A percentile compares a stretch with the other conserved stretches of the same genome.
These are phyloP conservation scores for Chenopodium formosanum DNA, from an alignment of 148 eudicot genomes.

Conservation along the genomic window DNA sequence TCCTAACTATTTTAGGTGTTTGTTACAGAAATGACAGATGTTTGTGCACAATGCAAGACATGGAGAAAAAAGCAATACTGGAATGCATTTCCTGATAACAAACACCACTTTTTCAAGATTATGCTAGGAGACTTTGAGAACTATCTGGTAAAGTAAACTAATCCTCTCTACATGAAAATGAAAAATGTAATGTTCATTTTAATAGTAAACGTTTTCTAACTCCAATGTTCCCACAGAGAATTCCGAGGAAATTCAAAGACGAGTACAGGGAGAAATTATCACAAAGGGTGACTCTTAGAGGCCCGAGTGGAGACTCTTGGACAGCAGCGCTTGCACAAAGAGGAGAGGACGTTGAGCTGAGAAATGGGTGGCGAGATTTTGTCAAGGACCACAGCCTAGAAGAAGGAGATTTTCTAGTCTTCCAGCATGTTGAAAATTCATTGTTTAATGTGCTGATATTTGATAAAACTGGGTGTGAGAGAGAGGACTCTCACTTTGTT, in stretches of 20 bases:
- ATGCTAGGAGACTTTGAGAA: constrained; percentile 11
- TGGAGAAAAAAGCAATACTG: constrained; percentile 19
- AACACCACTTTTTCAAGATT: constrained; percentile 19
- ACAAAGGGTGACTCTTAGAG: constrained; percentile 8
- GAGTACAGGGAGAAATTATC: constrained; percentile 5
- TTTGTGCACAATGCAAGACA: constrained; percentile 1
- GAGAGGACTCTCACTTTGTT: constrained; percentile 6
- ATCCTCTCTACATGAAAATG: neutral
- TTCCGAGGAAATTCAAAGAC: constrained; percentile 11
- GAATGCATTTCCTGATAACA: constrained; percentile 7
- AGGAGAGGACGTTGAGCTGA: neutral
- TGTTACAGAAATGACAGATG: constrained; percentile 1
- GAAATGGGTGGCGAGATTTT: constrained; percentile 17
- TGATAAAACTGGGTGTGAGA: constrained; percentile 14
- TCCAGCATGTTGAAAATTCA: neutral
- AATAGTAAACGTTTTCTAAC: neutral
- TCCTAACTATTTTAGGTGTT: neutral
- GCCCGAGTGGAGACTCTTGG: constrained; percentile 23
- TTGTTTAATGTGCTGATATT: constrained; percentile 14
- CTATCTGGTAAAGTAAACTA: constrained; percentile 7
- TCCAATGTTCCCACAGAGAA: constrained; percentile 7
- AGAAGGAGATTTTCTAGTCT: neutral
- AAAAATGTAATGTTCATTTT: neutral
- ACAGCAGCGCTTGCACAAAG: neutral
- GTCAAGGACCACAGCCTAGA: constrained; percentile 12